phyloP scores from a whole-genome alignment of 2,329 filamentous ascomycete genomes.

The Aspergillus neotritici region DNA sequence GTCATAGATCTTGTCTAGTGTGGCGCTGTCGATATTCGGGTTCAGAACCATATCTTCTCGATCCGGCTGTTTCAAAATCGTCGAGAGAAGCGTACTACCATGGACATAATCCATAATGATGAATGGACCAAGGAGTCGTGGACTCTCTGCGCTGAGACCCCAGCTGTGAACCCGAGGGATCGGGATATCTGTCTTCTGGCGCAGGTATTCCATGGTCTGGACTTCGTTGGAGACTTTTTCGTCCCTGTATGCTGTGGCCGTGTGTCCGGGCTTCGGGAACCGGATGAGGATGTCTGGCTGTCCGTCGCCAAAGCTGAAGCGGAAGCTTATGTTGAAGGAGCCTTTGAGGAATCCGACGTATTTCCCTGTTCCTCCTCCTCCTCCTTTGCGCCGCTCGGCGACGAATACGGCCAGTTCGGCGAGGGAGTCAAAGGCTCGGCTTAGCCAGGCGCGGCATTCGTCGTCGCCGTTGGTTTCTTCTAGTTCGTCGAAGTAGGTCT shows the following conservation, averaged over 20 bases:
- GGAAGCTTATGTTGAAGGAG: conserved; percentile 18
- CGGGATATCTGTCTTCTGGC: conserved; percentile 16
- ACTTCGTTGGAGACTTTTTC: conserved; percentile 17
- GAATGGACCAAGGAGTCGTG: conserved; percentile 15
- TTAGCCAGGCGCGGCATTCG: conserved; percentile 3
- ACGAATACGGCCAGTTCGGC: conserved; percentile 16
- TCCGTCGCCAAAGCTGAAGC: conserved; percentile 16
- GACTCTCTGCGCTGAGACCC: background rate
- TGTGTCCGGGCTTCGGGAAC: conserved; percentile 17
- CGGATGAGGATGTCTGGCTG: conserved; percentile 16
- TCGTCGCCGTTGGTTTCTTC: too few relatives aligned
- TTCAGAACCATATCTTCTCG: conserved; percentile 14
- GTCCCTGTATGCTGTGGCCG: conserved; percentile 13
- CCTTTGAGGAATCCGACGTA: conserved; percentile 17
- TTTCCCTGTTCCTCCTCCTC: conserved; percentile 9
- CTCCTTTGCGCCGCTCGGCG: conserved; percentile 12
- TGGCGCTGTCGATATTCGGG: conserved; percentile 13
- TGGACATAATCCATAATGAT: conserved; percentile 22
- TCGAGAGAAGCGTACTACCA: conserved; percentile 13
- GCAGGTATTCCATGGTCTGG: conserved; percentile 18
- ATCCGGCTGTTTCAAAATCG: conserved; percentile 15
- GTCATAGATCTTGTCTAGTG: background rate
- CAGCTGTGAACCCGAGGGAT: conserved; percentile 14
- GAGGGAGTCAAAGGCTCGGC: conserved; percentile 11
- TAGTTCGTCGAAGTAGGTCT: too few relatives aligned